Evolutionary conservation across 2,329 filamentous ascomycete genomes (phyloP).

Genomic region (Penicillium sp.): DNA sequence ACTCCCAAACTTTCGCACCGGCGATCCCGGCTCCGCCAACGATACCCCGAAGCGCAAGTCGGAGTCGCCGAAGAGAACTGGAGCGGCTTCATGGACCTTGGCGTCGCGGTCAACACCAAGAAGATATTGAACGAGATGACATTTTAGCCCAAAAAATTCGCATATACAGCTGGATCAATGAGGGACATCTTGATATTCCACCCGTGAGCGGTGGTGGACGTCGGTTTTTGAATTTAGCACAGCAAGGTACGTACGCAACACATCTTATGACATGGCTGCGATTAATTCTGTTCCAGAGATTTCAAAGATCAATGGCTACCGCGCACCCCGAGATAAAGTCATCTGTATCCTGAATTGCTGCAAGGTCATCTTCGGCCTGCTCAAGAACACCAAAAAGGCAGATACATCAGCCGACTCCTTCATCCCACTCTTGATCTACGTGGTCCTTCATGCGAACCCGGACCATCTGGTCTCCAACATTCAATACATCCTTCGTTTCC

Average conservation of each 20-base stretch:
- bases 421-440: constrained; percentile 91
- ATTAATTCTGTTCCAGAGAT: constrained; percentile 63
- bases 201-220: constrained; percentile 80
- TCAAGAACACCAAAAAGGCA: constrained; percentile 81
- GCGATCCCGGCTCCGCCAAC: constrained; percentile 81
- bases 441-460: constrained; percentile 90
- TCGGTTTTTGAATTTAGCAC: constrained; percentile 83
- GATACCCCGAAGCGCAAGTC: constrained; percentile 58
- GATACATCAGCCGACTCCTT: constrained; percentile 97
- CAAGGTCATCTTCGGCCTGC: constrained; percentile 95
- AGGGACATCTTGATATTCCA: constrained; percentile 91
- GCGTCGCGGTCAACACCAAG: constrained; percentile 92
- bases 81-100: constrained; percentile 75
- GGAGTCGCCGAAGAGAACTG: constrained; percentile 67
- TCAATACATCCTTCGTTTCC: constrained; percentile 94
- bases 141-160: constrained; percentile 95
- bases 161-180: constrained; percentile 92
- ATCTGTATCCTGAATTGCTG: constrained; percentile 98
- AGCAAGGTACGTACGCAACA: constrained; percentile 65
- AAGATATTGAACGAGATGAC: constrained; percentile 95
- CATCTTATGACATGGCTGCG: not conserved
- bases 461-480: constrained; percentile 96
- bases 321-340: constrained; percentile 96
- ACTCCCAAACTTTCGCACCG: constrained; percentile 93
- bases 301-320: constrained; percentile 93